Evolutionary conservation across 148 eudicot genomes (phyloP).

Genomic region (Dysphania ambrosioides): DNA sequence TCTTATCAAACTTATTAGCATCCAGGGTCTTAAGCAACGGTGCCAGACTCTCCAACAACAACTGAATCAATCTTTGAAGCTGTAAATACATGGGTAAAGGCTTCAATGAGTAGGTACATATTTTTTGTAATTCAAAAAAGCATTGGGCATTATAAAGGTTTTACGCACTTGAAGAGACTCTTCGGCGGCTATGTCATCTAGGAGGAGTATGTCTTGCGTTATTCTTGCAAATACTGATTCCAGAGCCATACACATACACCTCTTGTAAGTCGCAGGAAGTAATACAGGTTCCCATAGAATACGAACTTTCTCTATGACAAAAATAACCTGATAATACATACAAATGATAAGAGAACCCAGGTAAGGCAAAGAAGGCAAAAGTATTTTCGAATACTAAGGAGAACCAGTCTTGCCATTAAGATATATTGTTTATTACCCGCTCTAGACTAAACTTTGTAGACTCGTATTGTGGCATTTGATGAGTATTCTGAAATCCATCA

Average conservation of each 20-base stretch:
- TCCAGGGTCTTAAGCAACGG: conserved; percentile 57
- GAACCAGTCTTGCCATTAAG: background rate
- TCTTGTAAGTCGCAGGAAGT: conserved; percentile 67
- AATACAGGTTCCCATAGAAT: conserved; percentile 92
- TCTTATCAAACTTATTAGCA: conserved; percentile 34
- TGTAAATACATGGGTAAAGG: conserved; percentile 25
- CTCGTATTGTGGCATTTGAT: conserved; percentile 66
- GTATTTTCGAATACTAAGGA: background rate
- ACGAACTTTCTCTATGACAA: conserved; percentile 84
- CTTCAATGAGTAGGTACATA: background rate
- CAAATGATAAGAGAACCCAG: conserved; percentile 7
- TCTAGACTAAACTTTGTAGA: conserved; percentile 86
- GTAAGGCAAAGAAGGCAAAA: background rate
- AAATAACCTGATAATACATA: conserved; percentile 55
- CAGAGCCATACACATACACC: conserved; percentile 65
- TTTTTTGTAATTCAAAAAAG: no score
- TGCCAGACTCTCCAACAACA: conserved; percentile 72
- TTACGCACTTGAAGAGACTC: conserved; percentile 76
- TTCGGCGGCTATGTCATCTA: conserved; percentile 96
- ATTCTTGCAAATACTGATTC: conserved; percentile 73
- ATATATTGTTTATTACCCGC: conserved; percentile 46
- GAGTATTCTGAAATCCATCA: conserved; percentile 95
- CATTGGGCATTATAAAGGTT: background rate
- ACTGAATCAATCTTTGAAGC: conserved; percentile 78
- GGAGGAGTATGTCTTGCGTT: conserved; percentile 68